Percentiles rank a stretch among this genome's conserved stretches.
phyloP scores from a whole-genome alignment of 306 rosid genomes.

The Acacia crassicarpa region DNA sequence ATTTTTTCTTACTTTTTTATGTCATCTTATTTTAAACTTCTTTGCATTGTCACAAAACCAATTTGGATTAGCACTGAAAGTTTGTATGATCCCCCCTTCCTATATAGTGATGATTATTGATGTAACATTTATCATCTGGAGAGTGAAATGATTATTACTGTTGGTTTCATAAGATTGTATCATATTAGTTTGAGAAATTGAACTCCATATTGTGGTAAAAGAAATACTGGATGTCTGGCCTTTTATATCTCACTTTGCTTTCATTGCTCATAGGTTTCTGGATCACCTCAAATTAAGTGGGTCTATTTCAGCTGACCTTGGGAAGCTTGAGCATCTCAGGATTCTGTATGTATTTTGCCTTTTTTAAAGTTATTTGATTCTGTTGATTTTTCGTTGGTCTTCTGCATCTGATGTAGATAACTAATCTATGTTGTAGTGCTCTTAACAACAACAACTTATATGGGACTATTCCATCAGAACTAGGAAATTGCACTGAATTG shows the following conservation, averaged over 20 bases:
- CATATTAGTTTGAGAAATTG: conserved; percentile 12
- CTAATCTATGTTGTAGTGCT: conserved; percentile 52
- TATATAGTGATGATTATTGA: neutral
- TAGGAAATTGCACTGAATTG: conserved; percentile 87
- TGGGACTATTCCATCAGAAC: conserved; percentile 81
- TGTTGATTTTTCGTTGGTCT: conserved; percentile 10
- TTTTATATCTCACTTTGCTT: conserved; percentile 35
- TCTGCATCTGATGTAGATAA: conserved; percentile 30
- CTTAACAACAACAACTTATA: conserved; percentile 77
- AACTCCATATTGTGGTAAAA: neutral
- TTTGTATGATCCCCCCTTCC: neutral
- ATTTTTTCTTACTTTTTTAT: conserved; percentile 9
- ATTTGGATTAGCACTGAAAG: conserved; percentile 14
- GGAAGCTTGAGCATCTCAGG: conserved; percentile 79
- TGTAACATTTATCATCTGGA: conserved; percentile 17
- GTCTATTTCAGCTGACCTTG: conserved; percentile 71
- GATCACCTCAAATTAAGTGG: conserved; percentile 73
- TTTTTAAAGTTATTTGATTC: conserved; percentile 4
- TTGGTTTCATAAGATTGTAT: neutral
- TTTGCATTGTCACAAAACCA: neutral
- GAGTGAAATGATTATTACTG: conserved; percentile 2
- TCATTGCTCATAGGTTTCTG: conserved; percentile 63
- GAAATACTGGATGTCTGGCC: neutral
- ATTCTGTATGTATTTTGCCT: conserved; percentile 62
- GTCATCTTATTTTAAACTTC: neutral